Conservation (phyloP, 1,284 basidiomycete genomes). For the Heterobasidion irregulare region DNA sequence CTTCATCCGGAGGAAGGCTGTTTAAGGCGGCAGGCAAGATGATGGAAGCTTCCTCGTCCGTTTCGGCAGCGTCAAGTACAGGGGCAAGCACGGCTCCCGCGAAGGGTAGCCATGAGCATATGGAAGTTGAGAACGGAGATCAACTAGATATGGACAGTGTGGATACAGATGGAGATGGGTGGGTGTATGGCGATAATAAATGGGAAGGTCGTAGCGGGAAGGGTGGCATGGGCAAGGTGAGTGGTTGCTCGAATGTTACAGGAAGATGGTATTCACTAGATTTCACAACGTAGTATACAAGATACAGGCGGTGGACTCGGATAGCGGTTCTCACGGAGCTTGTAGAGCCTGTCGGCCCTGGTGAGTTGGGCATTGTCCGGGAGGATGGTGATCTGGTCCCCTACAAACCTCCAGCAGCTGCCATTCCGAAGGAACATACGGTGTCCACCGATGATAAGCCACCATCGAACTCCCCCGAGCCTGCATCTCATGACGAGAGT, state of each 20-base stretch:
- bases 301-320: slow-evolving; percentile 78
- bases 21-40: slow-evolving; percentile 22
- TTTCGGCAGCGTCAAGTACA: slow-evolving; percentile 15
- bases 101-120: slow-evolving; percentile 9
- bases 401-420: background rate
- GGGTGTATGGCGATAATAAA: slow-evolving; percentile 94
- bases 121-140: slow-evolving; percentile 14
- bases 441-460: background rate
- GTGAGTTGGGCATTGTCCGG: slow-evolving; percentile 19
- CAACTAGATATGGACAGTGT: slow-evolving; percentile 34
- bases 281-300: slow-evolving; percentile 54
- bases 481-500: background rate
- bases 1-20: slow-evolving; percentile 19
- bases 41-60: slow-evolving; percentile 34
- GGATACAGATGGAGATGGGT: slow-evolving; percentile 80
- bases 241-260: slow-evolving; percentile 9
- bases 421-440: background rate
- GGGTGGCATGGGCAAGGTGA: slow-evolving; percentile 79
- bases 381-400: slow-evolving; percentile 7
- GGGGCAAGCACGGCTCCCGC: slow-evolving; percentile 13
- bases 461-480: background rate
- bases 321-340: slow-evolving; percentile 72
- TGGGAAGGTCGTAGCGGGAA: slow-evolving; percentile 79
- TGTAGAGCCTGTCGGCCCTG: slow-evolving; percentile 44
- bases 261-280: background rate